Percentiles rank a stretch among this genome's conserved stretches.
Evolutionary conservation across 306 rosid genomes (phyloP).

Genomic region (Malus asiatica): DNA sequence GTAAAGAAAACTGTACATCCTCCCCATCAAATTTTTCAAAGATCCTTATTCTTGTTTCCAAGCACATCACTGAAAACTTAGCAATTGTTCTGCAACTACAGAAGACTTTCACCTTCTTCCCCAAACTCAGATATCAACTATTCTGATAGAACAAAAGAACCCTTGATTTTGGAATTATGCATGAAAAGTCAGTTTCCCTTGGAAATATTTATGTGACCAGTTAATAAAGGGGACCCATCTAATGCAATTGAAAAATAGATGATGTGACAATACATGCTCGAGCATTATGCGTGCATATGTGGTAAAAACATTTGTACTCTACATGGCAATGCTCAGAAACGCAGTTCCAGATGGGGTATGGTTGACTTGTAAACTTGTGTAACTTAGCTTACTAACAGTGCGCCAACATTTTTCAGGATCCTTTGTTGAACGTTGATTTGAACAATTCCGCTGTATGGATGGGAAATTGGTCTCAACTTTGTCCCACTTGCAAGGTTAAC

Average conservation of each 20-base stretch:
- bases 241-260: neutral
- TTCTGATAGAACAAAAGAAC: neutral
- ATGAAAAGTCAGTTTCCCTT: neutral
- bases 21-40: neutral
- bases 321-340: neutral
- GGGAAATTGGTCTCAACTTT: conserved; percentile 98
- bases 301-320: neutral
- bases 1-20: neutral
- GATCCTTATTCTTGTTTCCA: neutral
- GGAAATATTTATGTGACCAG: neutral
- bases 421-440: conserved; percentile 67
- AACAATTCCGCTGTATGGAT: conserved; percentile 67
- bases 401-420: conserved; percentile 54
- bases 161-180: neutral
- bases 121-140: neutral
- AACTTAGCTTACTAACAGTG: conserved; percentile 9
- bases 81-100: neutral
- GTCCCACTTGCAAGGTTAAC: conserved; percentile 96
- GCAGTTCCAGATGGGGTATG: neutral
- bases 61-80: neutral
- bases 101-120: neutral
- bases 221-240: neutral
- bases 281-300: neutral
- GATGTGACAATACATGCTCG: neutral
- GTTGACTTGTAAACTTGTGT: neutral